These are phyloP conservation scores for Xerocomellus chrysenteron DNA, from an alignment of 768 basidiomycete species.

Conservation along the genomic window DNA sequence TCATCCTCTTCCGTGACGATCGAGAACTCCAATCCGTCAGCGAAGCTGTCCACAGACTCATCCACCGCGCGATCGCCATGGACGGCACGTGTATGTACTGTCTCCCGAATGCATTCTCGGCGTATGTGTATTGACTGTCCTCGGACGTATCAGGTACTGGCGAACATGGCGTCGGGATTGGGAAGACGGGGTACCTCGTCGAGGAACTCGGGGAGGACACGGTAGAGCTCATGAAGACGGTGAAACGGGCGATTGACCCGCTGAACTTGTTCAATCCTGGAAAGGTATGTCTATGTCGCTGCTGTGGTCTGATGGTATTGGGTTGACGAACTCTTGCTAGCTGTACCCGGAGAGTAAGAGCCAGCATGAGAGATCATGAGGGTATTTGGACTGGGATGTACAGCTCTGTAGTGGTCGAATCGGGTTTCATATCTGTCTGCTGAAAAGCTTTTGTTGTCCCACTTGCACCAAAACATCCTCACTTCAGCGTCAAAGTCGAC, in stretches of 20 bases:
- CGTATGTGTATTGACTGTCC: background rate
- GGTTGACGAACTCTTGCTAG: conserved; percentile 3
- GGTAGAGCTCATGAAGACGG: conserved; percentile 79
- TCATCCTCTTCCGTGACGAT: conserved; percentile 60
- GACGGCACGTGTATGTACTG: conserved; percentile 70
- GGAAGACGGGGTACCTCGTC: conserved; percentile 79
- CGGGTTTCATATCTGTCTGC: background rate
- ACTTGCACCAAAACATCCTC: no score
- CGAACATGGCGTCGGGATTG: conserved; percentile 86
- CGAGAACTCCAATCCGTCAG: conserved; percentile 54
- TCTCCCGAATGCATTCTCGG: background rate
- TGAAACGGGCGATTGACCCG: conserved; percentile 81
- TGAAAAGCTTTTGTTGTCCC: background rate
- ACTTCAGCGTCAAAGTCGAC: no score
- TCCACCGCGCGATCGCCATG: conserved; percentile 66
- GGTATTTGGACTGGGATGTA: background rate
- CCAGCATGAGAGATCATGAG: background rate
- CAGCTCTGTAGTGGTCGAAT: background rate
- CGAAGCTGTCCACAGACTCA: conserved; percentile 66
- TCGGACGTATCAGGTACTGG: conserved; percentile 56
- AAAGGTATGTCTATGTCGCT: conserved; percentile 49
- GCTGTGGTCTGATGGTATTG: background rate
- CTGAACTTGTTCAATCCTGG: conserved; percentile 83
- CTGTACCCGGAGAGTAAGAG: conserved; percentile 19
- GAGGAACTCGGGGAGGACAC: conserved; percentile 85